Conservation (phyloP, 768 basidiomycete genomes). For the Clathrus columnatus region DNA sequence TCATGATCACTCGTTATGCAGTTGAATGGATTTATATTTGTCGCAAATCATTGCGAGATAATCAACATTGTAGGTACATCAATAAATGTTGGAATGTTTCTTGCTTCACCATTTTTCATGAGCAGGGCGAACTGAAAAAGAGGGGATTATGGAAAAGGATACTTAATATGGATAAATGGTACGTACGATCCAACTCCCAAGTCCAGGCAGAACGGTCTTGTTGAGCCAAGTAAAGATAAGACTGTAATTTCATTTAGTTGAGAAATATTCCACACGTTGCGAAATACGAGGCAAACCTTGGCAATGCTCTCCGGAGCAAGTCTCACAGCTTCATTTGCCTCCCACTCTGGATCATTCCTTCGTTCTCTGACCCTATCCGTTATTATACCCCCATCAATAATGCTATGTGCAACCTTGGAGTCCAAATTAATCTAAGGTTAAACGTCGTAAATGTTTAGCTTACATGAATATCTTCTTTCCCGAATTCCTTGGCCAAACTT, state of each 20-base stretch:
- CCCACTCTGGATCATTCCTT: constrained; percentile 30
- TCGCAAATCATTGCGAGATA: neutral
- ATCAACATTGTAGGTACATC: too few relatives aligned
- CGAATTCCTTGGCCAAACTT: constrained; percentile 68
- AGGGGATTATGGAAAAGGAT: neutral
- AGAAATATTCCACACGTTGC: neutral
- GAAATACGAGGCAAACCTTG: constrained; percentile 32
- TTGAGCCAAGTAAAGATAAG: constrained; percentile 55
- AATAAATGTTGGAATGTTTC: neutral
- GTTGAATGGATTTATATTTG: too few relatives aligned
- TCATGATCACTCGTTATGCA: too few relatives aligned
- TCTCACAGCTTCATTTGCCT: constrained; percentile 35
- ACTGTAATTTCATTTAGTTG: constrained; percentile 26
- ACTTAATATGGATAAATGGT: neutral
- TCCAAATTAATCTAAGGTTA: neutral
- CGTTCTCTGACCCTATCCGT: constrained; percentile 28
- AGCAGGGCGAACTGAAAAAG: constrained; percentile 34
- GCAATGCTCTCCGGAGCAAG: constrained; percentile 65
- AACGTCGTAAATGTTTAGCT: neutral
- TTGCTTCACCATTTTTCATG: constrained; percentile 42
- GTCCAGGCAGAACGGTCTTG: constrained; percentile 70
- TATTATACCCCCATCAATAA: constrained; percentile 29
- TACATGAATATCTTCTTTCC: constrained; percentile 66
- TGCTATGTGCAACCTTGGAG: constrained; percentile 42
- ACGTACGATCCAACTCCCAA: constrained; percentile 73